Evolutionary conservation across 2,329 filamentous ascomycete genomes (phyloP), one percentile per base, ranked within the genome.

Genomic region (Apiospora phragmitis): DNA sequence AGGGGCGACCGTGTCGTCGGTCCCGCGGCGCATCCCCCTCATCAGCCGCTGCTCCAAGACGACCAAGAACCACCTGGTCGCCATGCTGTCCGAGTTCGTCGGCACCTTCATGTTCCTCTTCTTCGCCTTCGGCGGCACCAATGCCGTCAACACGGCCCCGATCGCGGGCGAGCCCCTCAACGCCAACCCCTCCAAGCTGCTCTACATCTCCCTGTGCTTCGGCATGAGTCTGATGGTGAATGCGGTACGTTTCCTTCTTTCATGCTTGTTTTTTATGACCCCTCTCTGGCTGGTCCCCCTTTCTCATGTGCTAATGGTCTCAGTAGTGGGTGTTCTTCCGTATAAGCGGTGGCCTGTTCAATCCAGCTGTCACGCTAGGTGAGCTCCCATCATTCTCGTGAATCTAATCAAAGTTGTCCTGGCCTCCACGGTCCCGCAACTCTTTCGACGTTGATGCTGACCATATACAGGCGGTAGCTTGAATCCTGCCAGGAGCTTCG

Each of bases 41-140:
- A 1, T 59, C 29, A 59, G 29, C 26, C 51, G 51, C 51, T 59
- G 51, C 29, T 29, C 51, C 26, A 59, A 35, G 29, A 59, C 3
- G 51, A 18, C 47, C 51, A 29, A 69, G 51, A 29, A 65, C 51
- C n/a, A 69, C 29, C n/a, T 69, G 3, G 55, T 69, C 42, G 51
- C 51, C 8, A 45, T 47, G 35, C 41, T 69, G 68, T 45, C 68
- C 51, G 68, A 69, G 26, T 69, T 69, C 55, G 55, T 65, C n/a
- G 68, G 68, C 24, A 69, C 68, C 38, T 69, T 69, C 55, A 45
- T 69, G 51, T 69, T 38, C 51, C n/a, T 65, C 24, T 38, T 69
- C 18, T 38, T 43, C 35, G 68, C 68, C 21, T 38, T 69, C 18
- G 68, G 68, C 35, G 29, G 68, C 26, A 69, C 68, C 49, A 65